These are phyloP conservation scores for Coccomyxa subellipsoidea DNA, from an alignment of 163 green algal species.

Conservation along the genomic window DNA sequence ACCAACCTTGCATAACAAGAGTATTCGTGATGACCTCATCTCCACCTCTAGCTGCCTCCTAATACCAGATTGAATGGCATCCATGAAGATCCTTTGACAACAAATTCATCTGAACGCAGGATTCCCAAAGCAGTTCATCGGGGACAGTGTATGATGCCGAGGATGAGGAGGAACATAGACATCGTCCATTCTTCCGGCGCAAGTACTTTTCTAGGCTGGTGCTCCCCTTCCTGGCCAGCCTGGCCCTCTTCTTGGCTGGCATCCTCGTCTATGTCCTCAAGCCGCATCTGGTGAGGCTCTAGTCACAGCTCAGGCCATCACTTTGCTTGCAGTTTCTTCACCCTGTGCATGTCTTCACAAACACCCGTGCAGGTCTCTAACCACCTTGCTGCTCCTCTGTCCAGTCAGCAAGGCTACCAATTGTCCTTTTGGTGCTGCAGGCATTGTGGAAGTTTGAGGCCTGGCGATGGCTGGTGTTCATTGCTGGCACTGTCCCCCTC, in stretches of 20 bases:
- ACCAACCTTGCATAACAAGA: background rate
- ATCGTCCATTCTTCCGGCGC: background rate
- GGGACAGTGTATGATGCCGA: background rate
- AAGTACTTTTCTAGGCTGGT: constrained; percentile 9
- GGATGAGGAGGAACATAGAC: background rate
- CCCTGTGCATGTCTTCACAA: too few relatives aligned
- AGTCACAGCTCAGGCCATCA: too few relatives aligned
- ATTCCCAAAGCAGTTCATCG: background rate
- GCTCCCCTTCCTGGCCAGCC: background rate
- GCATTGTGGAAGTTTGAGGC: constrained; percentile 23
- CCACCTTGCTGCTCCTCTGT: too few relatives aligned
- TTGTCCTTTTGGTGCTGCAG: background rate
- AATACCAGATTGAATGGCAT: too few relatives aligned
- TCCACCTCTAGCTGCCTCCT: too few relatives aligned
- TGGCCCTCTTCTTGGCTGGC: constrained; percentile 8
- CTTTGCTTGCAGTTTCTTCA: too few relatives aligned
- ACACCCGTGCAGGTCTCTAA: too few relatives aligned
- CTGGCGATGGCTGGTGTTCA: constrained; percentile 50
- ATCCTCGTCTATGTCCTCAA: constrained; percentile 12
- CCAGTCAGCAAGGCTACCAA: too few relatives aligned
- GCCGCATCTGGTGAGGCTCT: background rate
- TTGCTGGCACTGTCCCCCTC: constrained; percentile 28
- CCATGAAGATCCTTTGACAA: too few relatives aligned
- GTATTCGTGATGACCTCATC: too few relatives aligned
- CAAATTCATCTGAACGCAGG: too few relatives aligned